Evolutionary conservation across 2,329 filamentous ascomycete genomes (phyloP).

Genomic region (Helotiales sp.): DNA sequence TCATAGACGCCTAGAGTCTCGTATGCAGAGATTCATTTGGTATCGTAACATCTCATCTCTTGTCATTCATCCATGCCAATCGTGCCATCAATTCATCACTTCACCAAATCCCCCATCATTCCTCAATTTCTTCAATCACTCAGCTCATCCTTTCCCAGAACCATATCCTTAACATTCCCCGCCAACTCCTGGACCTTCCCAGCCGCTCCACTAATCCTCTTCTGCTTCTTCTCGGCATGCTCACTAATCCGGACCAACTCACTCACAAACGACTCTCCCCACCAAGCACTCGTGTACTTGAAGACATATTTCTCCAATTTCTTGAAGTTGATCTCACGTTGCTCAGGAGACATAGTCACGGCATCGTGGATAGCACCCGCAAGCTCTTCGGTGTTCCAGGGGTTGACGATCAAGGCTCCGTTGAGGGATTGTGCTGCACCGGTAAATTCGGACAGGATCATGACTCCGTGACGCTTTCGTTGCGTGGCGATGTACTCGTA

Average conservation of each 20-base stretch:
- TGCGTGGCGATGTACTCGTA: conserved; percentile 98
- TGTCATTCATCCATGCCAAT: neutral
- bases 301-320: conserved; percentile 95
- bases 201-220: conserved; percentile 20
- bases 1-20: conserved; percentile 12
- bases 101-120: neutral
- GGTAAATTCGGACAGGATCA: conserved; percentile 96
- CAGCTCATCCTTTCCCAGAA: conserved; percentile 8
- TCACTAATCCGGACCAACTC: conserved; percentile 62
- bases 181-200: conserved; percentile 30
- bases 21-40: conserved; percentile 14
- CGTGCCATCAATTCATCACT: neutral
- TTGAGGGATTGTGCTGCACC: conserved; percentile 94
- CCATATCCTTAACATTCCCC: conserved; percentile 26
- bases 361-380: conserved; percentile 93
- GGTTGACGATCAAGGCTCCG: conserved; percentile 92
- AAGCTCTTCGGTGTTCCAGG: conserved; percentile 97
- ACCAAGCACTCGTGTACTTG: conserved; percentile 97
- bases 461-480: conserved; percentile 84
- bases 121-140: neutral
- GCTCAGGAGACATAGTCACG: conserved; percentile 94
- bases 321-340: conserved; percentile 83
- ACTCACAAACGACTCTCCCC: conserved; percentile 89
- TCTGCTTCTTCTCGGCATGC: conserved; percentile 42
- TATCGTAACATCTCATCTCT: conserved; percentile 14